Conservation (phyloP, 768 basidiomycete genomes). For the Leucocoprinus sp. region DNA sequence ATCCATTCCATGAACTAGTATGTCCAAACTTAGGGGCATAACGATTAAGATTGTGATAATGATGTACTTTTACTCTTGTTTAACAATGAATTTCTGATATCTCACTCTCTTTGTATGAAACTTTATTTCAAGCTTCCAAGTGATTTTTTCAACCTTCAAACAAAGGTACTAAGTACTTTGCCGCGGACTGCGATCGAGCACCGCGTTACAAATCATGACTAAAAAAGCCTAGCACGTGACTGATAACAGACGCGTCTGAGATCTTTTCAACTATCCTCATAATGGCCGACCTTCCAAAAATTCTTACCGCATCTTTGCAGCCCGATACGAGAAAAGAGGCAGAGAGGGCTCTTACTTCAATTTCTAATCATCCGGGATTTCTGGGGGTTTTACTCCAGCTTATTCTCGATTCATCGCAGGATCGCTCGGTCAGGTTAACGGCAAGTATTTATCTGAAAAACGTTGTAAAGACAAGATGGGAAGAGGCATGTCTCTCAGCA, state of each 20-base stretch:
- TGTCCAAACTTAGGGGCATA: too few species aligned
- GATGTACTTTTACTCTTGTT: too few species aligned
- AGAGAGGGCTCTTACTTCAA: conserved; percentile 62
- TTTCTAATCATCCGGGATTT: conserved; percentile 73
- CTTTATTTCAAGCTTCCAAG: too few species aligned
- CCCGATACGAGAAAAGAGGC: conserved; percentile 70
- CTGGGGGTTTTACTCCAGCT: conserved; percentile 70
- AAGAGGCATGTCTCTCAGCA: conserved; percentile 49
- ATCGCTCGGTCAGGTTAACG: conserved; percentile 69
- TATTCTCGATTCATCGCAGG: conserved; percentile 59
- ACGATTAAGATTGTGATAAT: too few species aligned
- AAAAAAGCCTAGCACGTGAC: conserved; percentile 4
- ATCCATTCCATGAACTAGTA: too few species aligned
- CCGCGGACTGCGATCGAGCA: too few species aligned
- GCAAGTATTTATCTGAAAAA: conserved; percentile 93
- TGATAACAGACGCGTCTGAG: conserved; percentile 1
- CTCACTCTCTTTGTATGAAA: too few species aligned
- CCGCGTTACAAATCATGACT: too few species aligned
- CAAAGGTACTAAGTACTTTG: too few species aligned
- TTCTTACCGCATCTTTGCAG: conserved; percentile 66
- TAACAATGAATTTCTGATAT: too few species aligned
- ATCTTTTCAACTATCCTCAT: conserved; percentile 4
- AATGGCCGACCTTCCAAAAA: conserved; percentile 62
- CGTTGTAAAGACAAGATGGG: conserved; percentile 80
- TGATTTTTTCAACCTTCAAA: too few species aligned